A percentile compares a stretch with the other conserved stretches of the same genome.
Evolutionary conservation across 176 grass and related monocot genomes (phyloP).

Genomic region (Thalia dealbata): DNA sequence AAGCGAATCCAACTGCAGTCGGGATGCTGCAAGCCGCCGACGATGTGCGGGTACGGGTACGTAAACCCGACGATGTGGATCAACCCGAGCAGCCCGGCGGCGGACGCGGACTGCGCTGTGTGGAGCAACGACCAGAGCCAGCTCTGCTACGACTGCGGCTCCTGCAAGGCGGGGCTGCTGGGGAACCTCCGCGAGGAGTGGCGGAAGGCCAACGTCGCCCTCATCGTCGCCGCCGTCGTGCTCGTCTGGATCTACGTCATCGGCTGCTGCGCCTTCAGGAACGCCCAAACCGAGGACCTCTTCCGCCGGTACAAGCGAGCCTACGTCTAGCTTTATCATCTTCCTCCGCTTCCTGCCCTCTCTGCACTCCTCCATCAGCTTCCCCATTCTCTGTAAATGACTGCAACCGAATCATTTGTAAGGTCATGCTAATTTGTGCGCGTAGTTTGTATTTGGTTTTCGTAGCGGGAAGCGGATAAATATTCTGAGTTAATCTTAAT

Average conservation of each 20-base stretch:
- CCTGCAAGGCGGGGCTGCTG: constrained; percentile 77
- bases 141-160: constrained; percentile 69
- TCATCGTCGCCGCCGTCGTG: constrained; percentile 55
- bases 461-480: too few species aligned
- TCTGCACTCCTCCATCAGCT: too few species aligned
- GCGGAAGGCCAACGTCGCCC: constrained; percentile 57
- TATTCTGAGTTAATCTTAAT: too few species aligned
- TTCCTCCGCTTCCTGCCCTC: too few species aligned
- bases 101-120: constrained; percentile 47
- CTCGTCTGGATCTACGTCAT: constrained; percentile 80
- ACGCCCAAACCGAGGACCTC: constrained; percentile 70
- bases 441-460: too few species aligned
- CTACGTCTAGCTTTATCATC: too few species aligned
- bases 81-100: constrained; percentile 45
- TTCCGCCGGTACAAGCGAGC: too few species aligned
- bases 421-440: too few species aligned
- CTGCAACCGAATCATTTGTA: too few species aligned
- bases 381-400: too few species aligned
- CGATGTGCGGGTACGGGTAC: constrained; percentile 60
- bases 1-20: constrained; percentile 29
- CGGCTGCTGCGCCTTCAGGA: constrained; percentile 87
- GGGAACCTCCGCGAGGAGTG: constrained; percentile 58
- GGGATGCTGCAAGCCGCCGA: constrained; percentile 90
- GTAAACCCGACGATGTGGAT: constrained; percentile 65
- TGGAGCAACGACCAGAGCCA: constrained; percentile 75